A percentile compares a stretch with the other conserved stretches of the same genome.
These are phyloP conservation scores for Yamadazyma laniorum DNA, from an alignment of 805 yeast species.

Conservation along the genomic window DNA sequence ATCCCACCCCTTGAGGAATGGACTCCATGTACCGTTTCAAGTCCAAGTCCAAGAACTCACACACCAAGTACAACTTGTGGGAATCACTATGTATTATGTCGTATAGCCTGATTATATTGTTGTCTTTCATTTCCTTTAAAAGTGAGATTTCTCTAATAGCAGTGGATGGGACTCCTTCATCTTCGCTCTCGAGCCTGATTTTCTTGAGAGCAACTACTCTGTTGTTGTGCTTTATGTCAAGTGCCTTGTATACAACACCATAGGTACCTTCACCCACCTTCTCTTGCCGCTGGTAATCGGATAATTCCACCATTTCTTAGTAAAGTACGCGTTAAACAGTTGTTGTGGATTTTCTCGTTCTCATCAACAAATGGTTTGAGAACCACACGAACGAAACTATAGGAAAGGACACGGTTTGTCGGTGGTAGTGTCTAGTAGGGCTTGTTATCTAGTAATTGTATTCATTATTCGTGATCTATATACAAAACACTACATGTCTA, in stretches of 20 bases:
- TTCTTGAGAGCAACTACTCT: constrained; percentile 95
- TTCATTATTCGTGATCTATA: constrained; percentile 6
- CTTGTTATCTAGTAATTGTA: neutral
- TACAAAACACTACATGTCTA: constrained; percentile 1
- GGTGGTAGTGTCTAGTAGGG: no score
- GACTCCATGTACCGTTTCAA: constrained; percentile 96
- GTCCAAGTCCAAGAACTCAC: constrained; percentile 91
- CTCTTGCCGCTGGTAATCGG: constrained; percentile 90
- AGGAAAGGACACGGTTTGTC: neutral
- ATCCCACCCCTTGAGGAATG: constrained; percentile 84
- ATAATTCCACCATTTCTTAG: constrained; percentile 70
- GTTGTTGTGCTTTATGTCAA: constrained; percentile 84
- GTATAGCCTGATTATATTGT: constrained; percentile 84
- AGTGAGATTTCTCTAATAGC: constrained; percentile 96
- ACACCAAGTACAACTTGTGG: constrained; percentile 88
- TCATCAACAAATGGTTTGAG: neutral
- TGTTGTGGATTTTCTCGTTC: neutral
- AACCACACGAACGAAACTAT: no score
- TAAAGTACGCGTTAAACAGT: constrained; percentile 1
- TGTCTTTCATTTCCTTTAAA: constrained; percentile 89
- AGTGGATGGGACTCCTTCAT: constrained; percentile 98
- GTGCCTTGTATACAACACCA: constrained; percentile 96
- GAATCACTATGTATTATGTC: constrained; percentile 95
- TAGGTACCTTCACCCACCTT: constrained; percentile 98
- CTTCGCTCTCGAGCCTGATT: constrained; percentile 92